Evolutionary conservation across 768 basidiomycete species (phyloP).

Genomic region (Tylopilus felleus): DNA sequence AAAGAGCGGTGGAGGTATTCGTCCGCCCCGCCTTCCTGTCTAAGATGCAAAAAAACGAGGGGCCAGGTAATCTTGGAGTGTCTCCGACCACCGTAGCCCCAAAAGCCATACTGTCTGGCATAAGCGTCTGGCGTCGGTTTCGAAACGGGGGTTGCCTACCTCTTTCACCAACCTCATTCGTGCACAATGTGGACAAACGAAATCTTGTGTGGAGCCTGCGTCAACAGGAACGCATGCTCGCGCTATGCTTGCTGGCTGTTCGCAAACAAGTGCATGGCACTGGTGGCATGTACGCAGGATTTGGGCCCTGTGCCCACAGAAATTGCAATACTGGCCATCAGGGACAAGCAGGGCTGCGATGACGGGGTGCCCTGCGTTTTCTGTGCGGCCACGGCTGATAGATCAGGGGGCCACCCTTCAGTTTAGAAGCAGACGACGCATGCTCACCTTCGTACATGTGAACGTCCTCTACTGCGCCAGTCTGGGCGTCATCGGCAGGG

Average conservation of each 20-base stretch:
- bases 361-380: too few relatives aligned
- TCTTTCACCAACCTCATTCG: not conserved
- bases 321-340: not conserved
- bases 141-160: not conserved
- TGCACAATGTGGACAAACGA: not conserved
- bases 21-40: not conserved
- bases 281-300: not conserved
- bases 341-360: too few relatives aligned
- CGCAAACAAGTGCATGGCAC: not conserved
- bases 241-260: not conserved
- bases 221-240: too few relatives aligned
- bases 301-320: not conserved
- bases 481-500: not conserved
- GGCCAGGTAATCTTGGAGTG: not conserved
- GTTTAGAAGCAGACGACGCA: too few relatives aligned
- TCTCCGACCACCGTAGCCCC: not conserved
- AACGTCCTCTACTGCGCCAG: not conserved
- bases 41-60: not conserved
- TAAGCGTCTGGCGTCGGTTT: too few relatives aligned
- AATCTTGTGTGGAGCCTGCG: not conserved
- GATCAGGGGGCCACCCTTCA: too few relatives aligned
- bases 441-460: too few relatives aligned
- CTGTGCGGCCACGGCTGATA: too few relatives aligned
- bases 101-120: not conserved
- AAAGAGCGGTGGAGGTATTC: not conserved